Conservation (phyloP, 2,329 filamentous ascomycete species). For the Ilyonectria destructans region DNA sequence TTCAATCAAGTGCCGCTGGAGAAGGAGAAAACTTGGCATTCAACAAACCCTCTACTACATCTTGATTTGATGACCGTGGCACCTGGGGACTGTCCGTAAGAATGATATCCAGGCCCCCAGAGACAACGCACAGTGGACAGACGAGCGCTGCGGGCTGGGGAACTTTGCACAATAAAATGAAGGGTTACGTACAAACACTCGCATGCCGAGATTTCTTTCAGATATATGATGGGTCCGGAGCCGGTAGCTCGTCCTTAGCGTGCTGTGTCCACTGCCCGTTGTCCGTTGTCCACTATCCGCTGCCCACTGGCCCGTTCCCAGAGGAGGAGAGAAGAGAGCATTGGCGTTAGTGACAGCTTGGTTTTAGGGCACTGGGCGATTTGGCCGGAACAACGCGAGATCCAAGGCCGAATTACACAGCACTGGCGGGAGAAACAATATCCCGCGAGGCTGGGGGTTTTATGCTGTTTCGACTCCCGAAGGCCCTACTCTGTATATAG, state of each 20-base stretch:
- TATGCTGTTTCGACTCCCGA: no score
- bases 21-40: background rate
- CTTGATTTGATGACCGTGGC: background rate
- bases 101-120: background rate
- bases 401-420: no score
- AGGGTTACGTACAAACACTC: slow-evolving; percentile 4
- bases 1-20: background rate
- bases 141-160: no score
- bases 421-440: no score
- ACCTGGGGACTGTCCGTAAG: background rate
- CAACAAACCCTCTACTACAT: background rate
- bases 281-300: background rate
- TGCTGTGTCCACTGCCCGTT: background rate
- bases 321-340: background rate
- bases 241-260: background rate
- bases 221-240: background rate
- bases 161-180: background rate
- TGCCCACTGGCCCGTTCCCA: background rate
- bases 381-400: no score
- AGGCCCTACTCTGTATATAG: no score
- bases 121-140: no score
- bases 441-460: no score
- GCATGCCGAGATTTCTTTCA: slow-evolving; percentile 5
- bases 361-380: no score
- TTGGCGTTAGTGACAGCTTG: background rate